Evolutionary conservation across 257 asterid genomes (phyloP).

Genomic region (Nicotiana sylvestris): DNA sequence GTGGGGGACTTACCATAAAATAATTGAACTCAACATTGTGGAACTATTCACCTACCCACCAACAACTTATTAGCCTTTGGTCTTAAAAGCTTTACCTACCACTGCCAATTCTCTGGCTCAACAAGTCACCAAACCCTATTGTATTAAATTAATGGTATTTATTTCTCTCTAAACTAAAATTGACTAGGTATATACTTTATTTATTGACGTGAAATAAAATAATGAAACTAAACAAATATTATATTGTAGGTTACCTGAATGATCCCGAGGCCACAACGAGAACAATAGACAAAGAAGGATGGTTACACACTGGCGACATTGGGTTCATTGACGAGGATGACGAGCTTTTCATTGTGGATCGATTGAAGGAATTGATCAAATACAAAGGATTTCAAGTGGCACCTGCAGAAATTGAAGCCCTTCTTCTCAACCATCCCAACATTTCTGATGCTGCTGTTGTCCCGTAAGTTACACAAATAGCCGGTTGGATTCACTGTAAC

Average conservation of each 20-base stretch:
- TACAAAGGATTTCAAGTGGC: conserved; percentile 95
- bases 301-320: conserved; percentile 92
- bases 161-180: neutral
- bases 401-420: conserved; percentile 90
- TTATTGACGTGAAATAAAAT: neutral
- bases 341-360: conserved; percentile 86
- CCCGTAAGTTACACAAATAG: conserved; percentile 41
- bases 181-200: neutral
- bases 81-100: neutral
- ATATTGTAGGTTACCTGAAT: conserved; percentile 59
- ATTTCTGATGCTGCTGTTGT: conserved; percentile 86
- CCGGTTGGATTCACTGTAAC: neutral
- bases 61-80: neutral
- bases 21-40: neutral
- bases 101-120: neutral
- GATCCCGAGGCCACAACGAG: conserved; percentile 56
- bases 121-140: neutral
- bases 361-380: conserved; percentile 73
- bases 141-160: neutral
- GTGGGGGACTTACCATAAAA: neutral
- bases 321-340: conserved; percentile 78
- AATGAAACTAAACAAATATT: neutral
- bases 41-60: neutral
- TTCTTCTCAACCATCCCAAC: conserved; percentile 59
- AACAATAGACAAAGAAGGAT: conserved; percentile 82